Evolutionary conservation across 257 asterid species (phyloP), one percentile per base, ranked within the genome.

Genomic region (Solanum peruvianum): DNA sequence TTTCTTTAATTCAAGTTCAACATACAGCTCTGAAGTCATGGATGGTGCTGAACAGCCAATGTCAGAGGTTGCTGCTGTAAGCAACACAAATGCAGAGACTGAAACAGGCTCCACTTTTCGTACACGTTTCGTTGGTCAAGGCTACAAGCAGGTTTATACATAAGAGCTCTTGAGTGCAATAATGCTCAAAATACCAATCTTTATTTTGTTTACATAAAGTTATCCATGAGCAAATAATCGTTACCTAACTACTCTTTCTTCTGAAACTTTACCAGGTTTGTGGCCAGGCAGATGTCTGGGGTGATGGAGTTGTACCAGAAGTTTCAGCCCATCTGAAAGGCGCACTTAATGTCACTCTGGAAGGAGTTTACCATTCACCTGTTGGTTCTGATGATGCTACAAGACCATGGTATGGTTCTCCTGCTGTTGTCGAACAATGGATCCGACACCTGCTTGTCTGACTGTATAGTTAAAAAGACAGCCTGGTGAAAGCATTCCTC

Each of bases 321-420:
- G 88, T 93, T 86, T 94, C 99, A n/a, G 98, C 98, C 66, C 98
- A 96, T 92, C 87, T 96, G 15, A 95, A 94, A 86, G 99, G 99
- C 20, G 98, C 98, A 23, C 91, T 95, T 37, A 96, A 96, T 86
- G 87, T 96, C 76, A 96, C 90, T 62, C 73, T 94, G 41, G 98
- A 95, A 6, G 95, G 99, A 31, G 98, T 94, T 9, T 96, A 94
- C 87, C 99, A 96, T 86, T 95, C 98, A 1, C 98, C 98, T 0
- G 98, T 95, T 18, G 98, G 98, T 39, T 94, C 99, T 4, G 95
- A 95, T 33, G 95, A 95, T 76, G 92, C 87, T 83, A 90, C 91
- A 6, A 93, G 96, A 91, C 98, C 98, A 13, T 96, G 98, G 99
- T 96, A 95, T 86, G 98, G 99, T 75, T 96, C 98, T 64, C 95